phyloP scores from a whole-genome alignment of 2,329 filamentous ascomycete species.

The Hypomyces perniciosus region DNA sequence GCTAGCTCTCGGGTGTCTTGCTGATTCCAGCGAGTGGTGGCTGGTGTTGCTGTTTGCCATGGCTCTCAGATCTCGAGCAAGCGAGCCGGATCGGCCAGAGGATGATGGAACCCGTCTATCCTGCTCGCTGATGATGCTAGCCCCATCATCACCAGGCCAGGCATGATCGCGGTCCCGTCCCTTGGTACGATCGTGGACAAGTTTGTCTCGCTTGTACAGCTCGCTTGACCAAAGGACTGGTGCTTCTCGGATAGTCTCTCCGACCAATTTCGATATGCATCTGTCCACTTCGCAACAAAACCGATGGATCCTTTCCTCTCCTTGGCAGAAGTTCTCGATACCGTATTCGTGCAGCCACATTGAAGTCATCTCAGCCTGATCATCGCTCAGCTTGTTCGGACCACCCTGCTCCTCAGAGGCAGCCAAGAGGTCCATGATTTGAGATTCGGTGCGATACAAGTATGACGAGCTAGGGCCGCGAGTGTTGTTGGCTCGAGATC shows the following conservation, averaged over 20 bases:
- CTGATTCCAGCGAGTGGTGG: constrained; percentile 64
- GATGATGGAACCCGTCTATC: constrained; percentile 42
- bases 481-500: constrained; percentile 41
- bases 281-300: constrained; percentile 87
- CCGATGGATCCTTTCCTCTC: constrained; percentile 89
- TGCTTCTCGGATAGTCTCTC: constrained; percentile 75
- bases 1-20: constrained; percentile 53
- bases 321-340: constrained; percentile 89
- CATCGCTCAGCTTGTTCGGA: constrained; percentile 91
- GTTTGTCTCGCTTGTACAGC: constrained; percentile 73
- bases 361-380: constrained; percentile 79
- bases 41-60: constrained; percentile 49
- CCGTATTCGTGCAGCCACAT: constrained; percentile 76
- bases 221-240: constrained; percentile 91
- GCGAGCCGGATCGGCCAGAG: constrained; percentile 43
- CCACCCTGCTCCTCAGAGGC: constrained; percentile 79
- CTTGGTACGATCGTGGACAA: constrained; percentile 46
- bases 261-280: constrained; percentile 79
- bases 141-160: constrained; percentile 43
- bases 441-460: constrained; percentile 73
- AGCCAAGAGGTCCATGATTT: constrained; percentile 81
- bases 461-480: constrained; percentile 52
- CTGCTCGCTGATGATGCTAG: constrained; percentile 50
- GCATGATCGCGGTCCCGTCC: constrained; percentile 41
- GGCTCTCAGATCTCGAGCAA: constrained; percentile 48